Percentiles rank a stretch among this genome's conserved stretches.
Conservation (phyloP, 1,284 basidiomycete species). For the Xerocomus minutiporus region DNA sequence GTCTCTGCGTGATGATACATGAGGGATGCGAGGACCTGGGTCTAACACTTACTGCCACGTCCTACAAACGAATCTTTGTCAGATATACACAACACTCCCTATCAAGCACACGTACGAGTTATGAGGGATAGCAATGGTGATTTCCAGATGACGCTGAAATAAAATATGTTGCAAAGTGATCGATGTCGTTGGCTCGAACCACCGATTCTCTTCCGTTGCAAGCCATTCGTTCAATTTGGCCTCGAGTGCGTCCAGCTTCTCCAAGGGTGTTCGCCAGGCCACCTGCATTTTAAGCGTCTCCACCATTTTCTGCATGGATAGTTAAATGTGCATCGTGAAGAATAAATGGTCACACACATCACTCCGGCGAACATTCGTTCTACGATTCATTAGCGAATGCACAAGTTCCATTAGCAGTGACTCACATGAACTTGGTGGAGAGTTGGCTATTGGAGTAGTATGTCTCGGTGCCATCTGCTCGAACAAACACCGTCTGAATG, state of each 20-base stretch:
- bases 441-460: slow-evolving; percentile 77
- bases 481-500: slow-evolving; percentile 56
- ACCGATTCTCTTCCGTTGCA: slow-evolving; percentile 68
- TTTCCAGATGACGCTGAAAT: slow-evolving; percentile 58
- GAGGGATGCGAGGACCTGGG: slow-evolving; percentile 3
- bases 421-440: slow-evolving; percentile 69
- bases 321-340: neutral
- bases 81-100: slow-evolving; percentile 5
- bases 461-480: slow-evolving; percentile 65
- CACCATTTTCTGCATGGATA: slow-evolving; percentile 51
- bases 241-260: slow-evolving; percentile 65
- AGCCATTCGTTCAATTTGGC: slow-evolving; percentile 67
- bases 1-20: slow-evolving; percentile 36
- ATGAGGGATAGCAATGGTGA: slow-evolving; percentile 66
- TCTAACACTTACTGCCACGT: slow-evolving; percentile 42
- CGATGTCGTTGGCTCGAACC: slow-evolving; percentile 65
- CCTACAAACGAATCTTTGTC: slow-evolving; percentile 24
- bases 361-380: slow-evolving; percentile 67
- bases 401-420: neutral
- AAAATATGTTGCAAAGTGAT: slow-evolving; percentile 58
- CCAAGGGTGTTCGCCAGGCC: slow-evolving; percentile 67
- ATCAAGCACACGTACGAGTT: slow-evolving; percentile 48
- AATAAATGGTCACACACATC: slow-evolving; percentile 39
- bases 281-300: slow-evolving; percentile 66
- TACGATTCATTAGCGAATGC: slow-evolving; percentile 23